These are phyloP conservation scores for Citrus cavaleriei DNA, from an alignment of 345 rosid genomes.

Conservation along the genomic window DNA sequence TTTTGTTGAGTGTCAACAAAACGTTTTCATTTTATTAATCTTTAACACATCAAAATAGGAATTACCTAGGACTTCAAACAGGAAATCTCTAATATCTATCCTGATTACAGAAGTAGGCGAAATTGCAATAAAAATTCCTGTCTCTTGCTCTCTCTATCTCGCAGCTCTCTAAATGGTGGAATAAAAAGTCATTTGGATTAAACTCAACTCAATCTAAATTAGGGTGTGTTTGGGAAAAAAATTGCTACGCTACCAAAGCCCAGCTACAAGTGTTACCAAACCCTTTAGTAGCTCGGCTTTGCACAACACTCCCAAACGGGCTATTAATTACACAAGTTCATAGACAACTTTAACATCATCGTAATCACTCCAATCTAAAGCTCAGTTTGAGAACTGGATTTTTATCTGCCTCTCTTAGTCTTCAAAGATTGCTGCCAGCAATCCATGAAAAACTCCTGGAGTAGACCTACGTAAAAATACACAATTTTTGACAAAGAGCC, in stretches of 20 bases:
- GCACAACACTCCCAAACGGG: too few species aligned
- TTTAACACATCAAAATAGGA: background rate
- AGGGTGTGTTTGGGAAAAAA: too few species aligned
- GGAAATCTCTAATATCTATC: background rate
- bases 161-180: background rate
- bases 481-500: background rate
- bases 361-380: background rate
- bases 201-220: background rate
- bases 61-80: background rate
- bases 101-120: background rate
- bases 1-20: background rate
- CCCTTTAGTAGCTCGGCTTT: too few species aligned
- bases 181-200: background rate
- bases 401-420: background rate
- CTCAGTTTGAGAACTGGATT: background rate
- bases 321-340: background rate
- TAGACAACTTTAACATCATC: background rate
- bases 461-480: background rate
- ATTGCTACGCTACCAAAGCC: too few species aligned
- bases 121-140: background rate
- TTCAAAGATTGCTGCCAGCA: background rate
- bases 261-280: too few species aligned
- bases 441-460: background rate
- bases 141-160: background rate
- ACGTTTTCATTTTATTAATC: background rate